Evolutionary conservation across 768 basidiomycete species (phyloP), one percentile per base, ranked within the genome.

Genomic region (Cantharellus anzutake): DNA sequence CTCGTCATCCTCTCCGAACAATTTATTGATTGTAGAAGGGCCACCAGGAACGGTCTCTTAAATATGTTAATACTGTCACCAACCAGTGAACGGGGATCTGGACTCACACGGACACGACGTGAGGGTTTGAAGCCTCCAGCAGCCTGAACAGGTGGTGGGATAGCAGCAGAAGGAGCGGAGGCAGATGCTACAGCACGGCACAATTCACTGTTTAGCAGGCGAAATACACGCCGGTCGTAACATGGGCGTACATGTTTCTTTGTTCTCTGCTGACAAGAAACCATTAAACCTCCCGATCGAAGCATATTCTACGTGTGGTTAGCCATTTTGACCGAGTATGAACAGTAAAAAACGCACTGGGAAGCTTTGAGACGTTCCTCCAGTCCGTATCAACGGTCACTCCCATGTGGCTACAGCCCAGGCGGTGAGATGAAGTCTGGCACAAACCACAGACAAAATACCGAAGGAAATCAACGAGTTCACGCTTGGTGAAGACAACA

Each of bases 401-500:
- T 16, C 83, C 85, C 41, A 80, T 77, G 66, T 84, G 83, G 69
- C 84, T 86, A 53, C 53, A 59, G 51, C 57, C 48, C n/a, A 34
- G 56, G 41, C 41, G 38, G 29, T 56, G 38, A 16, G 53, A 58
- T 50, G 34, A 38, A 41, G 56, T 59, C 41, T 2, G 14, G 40
- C 41, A 60, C 42, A 5, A 4, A 5, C 60, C 11, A 42, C 11
- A 41, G 29, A 41, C 14, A 50, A 68, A 76, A 64, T 68, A 85
- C 84, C 82, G 84, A 63, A 88, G 72, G 67, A 88, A 88, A 65
- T 87, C 85, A 58, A 86, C 73, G 63, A 88, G 71, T 50, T 79
- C 73, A 44, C 86, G 78, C 66, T 88, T 88, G 11, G 84, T 87
- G 67, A 88, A 87, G 38, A 88, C 79, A 62, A 88, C 84, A 61